A percentile compares a stretch with the other conserved stretches of the same genome.
phyloP scores from a whole-genome alignment of 805 yeast species.

The Hemisphaericaspora nanyangensis region DNA sequence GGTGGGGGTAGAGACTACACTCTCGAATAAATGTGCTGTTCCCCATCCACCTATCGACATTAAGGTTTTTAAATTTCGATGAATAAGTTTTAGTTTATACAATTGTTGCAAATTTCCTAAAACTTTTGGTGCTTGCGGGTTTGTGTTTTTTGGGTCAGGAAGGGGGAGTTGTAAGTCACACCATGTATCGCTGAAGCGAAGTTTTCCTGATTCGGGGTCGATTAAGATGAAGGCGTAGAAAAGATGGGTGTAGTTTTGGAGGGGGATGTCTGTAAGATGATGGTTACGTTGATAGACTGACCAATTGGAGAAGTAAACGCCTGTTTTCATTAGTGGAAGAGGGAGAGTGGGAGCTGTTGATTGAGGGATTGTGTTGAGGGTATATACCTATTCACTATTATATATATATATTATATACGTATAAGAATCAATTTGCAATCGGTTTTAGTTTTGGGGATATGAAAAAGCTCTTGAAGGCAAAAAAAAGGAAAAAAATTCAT shows the following conservation, averaged over 20 bases:
- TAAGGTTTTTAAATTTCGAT: conserved; percentile 47
- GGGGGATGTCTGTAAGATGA: conserved; percentile 62
- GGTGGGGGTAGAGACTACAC: conserved; percentile 16
- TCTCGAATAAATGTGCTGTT: conserved; percentile 38
- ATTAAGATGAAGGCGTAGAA: conserved; percentile 75
- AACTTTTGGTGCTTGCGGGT: conserved; percentile 11
- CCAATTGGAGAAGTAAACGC: conserved; percentile 54
- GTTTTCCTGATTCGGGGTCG: conserved; percentile 48
- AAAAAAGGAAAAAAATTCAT: too few species aligned
- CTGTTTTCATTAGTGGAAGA: conserved; percentile 10
- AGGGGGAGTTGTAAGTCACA: conserved; percentile 52
- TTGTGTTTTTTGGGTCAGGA: conserved; percentile 13
- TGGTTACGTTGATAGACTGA: conserved; percentile 38
- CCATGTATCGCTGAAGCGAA: conserved; percentile 58
- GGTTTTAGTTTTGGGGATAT: too few species aligned
- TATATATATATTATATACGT: too few species aligned
- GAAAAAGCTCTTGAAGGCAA: too few species aligned
- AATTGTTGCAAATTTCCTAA: conserved; percentile 52
- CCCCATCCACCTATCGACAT: conserved; percentile 87
- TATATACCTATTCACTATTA: too few species aligned
- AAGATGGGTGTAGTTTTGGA: conserved; percentile 55
- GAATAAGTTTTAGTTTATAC: conserved; percentile 38
- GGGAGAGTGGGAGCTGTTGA: not conserved
- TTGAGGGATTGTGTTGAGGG: not conserved
- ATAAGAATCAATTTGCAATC: too few species aligned